These are phyloP conservation scores for Sporothrix schenckii DNA, from an alignment of 2,329 filamentous ascomycete genomes.

Conservation along the genomic window DNA sequence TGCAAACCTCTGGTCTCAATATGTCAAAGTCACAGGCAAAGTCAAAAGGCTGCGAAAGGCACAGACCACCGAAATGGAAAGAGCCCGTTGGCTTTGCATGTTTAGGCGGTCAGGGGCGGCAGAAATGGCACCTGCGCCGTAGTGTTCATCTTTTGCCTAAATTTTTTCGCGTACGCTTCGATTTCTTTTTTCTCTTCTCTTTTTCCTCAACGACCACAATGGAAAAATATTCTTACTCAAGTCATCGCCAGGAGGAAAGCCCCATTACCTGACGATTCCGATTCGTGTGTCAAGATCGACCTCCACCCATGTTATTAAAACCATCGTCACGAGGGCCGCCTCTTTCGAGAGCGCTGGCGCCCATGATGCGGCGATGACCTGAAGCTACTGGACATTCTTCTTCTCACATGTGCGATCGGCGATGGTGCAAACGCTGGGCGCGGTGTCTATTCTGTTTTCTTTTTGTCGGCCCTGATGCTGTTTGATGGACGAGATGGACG, in stretches of 20 bases:
- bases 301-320: slow-evolving; percentile 63
- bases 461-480: slow-evolving; percentile 4
- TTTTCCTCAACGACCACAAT: slow-evolving; percentile 42
- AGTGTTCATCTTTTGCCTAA: slow-evolving; percentile 14
- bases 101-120: background rate
- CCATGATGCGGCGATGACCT: slow-evolving; percentile 72
- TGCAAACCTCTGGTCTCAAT: no score
- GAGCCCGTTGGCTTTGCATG: no score
- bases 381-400: slow-evolving; percentile 60
- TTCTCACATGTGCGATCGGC: background rate
- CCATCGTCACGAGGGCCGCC: slow-evolving; percentile 69
- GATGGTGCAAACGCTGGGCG: background rate
- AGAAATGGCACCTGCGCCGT: background rate
- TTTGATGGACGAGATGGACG: background rate
- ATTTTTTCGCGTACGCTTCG: slow-evolving; percentile 2
- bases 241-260: slow-evolving; percentile 47
- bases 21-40: no score
- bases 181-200: slow-evolving; percentile 32
- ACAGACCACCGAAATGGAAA: no score
- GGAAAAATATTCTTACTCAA: slow-evolving; percentile 37
- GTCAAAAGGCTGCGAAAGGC: no score
- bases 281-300: slow-evolving; percentile 61
- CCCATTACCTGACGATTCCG: slow-evolving; percentile 55
- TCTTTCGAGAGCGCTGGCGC: slow-evolving; percentile 51
- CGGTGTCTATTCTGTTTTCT: background rate